These are phyloP conservation scores for Paraglomus occultum DNA, from an alignment of 192 early-diverging fungal genomes.

Conservation along the genomic window DNA sequence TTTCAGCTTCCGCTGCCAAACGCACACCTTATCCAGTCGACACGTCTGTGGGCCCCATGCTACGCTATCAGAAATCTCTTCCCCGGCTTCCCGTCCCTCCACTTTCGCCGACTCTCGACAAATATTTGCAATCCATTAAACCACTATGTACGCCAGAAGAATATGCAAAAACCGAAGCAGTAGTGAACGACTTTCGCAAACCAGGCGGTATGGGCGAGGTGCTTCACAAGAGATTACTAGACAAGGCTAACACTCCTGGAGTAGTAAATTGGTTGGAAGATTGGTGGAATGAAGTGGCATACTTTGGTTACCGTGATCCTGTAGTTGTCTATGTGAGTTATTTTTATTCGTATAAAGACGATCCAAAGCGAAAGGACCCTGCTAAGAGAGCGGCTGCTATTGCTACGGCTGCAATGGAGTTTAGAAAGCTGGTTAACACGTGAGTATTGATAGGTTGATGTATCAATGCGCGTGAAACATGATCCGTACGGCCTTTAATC, in stretches of 20 bases:
- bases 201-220: conserved; percentile 78
- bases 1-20: background rate
- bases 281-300: conserved; percentile 98
- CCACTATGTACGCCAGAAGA: conserved; percentile 71
- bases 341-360: conserved; percentile 94
- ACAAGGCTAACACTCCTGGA: conserved; percentile 68
- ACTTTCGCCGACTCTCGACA: conserved; percentile 75
- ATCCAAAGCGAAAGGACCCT: conserved; percentile 71
- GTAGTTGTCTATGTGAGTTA: conserved; percentile 96
- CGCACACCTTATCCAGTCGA: conserved; percentile 22
- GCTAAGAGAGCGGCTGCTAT: conserved; percentile 87
- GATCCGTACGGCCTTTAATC: background rate
- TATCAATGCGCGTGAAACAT: background rate
- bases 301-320: conserved; percentile 93
- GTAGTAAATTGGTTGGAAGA: conserved; percentile 90
- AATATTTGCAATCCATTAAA: conserved; percentile 78
- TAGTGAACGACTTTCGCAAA: conserved; percentile 75
- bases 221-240: conserved; percentile 82
- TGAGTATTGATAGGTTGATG: conserved; percentile 37
- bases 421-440: conserved; percentile 75
- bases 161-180: conserved; percentile 61
- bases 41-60: conserved; percentile 60
- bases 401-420: conserved; percentile 85
- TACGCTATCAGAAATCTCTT: conserved; percentile 70
- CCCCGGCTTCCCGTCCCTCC: conserved; percentile 89